A percentile compares a stretch with the other conserved stretches of the same genome.
These are phyloP conservation scores for Fabrea salina DNA, from an alignment of 169 alveolate species.

Conservation along the genomic window DNA sequence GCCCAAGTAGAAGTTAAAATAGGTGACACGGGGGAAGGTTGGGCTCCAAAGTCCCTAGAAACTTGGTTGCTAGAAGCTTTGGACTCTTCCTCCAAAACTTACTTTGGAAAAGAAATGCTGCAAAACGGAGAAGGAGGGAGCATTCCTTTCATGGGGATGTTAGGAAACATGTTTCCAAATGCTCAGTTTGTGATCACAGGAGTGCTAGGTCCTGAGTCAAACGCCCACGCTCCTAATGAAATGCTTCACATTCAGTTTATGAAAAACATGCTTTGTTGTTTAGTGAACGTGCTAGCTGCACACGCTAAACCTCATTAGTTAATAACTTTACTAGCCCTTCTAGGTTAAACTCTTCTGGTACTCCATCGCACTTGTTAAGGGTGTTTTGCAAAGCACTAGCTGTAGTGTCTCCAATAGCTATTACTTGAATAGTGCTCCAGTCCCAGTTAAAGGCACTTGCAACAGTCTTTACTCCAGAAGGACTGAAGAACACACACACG, in stretches of 20 bases:
- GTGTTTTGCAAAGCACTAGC: background rate
- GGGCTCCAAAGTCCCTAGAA: slow-evolving; percentile 4
- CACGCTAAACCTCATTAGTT: no score
- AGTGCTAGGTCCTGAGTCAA: slow-evolving; percentile 68
- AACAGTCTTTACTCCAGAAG: background rate
- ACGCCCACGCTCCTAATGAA: slow-evolving; percentile 83
- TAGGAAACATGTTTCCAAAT: slow-evolving; percentile 64
- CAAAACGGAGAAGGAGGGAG: slow-evolving; percentile 73
- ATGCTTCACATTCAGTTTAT: slow-evolving; percentile 54
- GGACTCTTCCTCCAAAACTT: slow-evolving; percentile 25
- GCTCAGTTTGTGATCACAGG: slow-evolving; percentile 75
- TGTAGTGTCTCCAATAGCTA: slow-evolving; percentile 22
- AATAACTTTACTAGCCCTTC: no score
- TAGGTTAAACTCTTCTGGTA: slow-evolving; percentile 4
- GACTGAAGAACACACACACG: slow-evolving; percentile 9
- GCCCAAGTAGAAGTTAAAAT: slow-evolving; percentile 52
- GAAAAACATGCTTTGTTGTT: slow-evolving; percentile 35
- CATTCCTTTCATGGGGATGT: slow-evolving; percentile 66
- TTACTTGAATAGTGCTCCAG: background rate
- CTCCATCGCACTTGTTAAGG: background rate
- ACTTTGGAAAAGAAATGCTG: slow-evolving; percentile 36
- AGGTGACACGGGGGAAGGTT: slow-evolving; percentile 63
- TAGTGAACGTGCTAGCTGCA: background rate
- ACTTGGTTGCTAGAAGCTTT: slow-evolving; percentile 29
- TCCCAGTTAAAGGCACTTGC: background rate